A percentile compares a stretch with the other conserved stretches of the same genome.
Evolutionary conservation across 1,284 basidiomycete species (phyloP).

Genomic region (Tilletia horrida): DNA sequence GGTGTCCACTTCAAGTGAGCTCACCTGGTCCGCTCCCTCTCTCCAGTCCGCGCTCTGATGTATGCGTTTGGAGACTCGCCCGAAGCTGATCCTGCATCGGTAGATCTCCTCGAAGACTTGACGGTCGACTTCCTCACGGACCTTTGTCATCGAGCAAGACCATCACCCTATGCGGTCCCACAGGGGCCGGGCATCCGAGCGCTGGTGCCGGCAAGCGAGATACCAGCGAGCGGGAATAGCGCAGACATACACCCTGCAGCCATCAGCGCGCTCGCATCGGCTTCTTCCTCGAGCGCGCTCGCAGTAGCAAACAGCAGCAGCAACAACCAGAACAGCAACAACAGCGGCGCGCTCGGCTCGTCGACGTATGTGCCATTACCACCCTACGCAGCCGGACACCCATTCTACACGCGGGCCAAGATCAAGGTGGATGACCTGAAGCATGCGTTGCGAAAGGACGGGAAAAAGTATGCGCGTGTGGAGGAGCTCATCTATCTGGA

Average conservation of each 20-base stretch:
- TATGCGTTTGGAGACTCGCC: conserved; percentile 92
- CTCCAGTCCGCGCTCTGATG: conserved; percentile 77
- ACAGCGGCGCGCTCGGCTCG: too few relatives aligned
- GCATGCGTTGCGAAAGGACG: conserved; percentile 49
- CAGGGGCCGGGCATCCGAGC: conserved; percentile 14
- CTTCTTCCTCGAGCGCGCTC: background rate
- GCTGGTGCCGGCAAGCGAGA: conserved; percentile 11
- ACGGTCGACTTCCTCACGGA: conserved; percentile 85
- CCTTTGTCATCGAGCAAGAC: conserved; percentile 63
- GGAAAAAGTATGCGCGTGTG: conserved; percentile 47
- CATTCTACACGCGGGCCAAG: conserved; percentile 28
- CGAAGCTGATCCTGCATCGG: conserved; percentile 77
- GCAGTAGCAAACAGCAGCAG: conserved; percentile 13
- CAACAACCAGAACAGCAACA: conserved; percentile 18
- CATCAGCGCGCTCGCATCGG: background rate
- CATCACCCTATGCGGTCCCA: conserved; percentile 37
- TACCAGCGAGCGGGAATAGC: background rate
- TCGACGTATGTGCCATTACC: conserved; percentile 17
- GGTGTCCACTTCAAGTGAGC: background rate
- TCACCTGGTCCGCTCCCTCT: background rate
- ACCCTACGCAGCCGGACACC: conserved; percentile 12
- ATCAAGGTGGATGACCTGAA: conserved; percentile 52
- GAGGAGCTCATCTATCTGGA: conserved; percentile 53
- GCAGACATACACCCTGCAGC: conserved; percentile 7
- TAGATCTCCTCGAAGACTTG: conserved; percentile 90